Base-by-base conservation (phyloP, 139 green algal species). In the Micractinium conductrix region DNA sequence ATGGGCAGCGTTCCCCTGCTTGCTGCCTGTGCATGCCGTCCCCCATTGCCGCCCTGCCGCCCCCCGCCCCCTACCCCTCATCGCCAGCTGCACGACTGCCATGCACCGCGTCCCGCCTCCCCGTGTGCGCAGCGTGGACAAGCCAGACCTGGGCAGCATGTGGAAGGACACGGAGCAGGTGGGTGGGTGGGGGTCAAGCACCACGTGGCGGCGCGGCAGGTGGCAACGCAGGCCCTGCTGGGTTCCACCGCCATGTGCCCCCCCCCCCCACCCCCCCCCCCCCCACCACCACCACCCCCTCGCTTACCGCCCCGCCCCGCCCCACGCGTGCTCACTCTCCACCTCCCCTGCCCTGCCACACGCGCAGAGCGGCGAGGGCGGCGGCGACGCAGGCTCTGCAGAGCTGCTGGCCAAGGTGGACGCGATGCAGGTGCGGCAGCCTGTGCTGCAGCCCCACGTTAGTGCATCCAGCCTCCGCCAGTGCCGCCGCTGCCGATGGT, bases 111-210 rank as follows among this genome's bases (percentile, higher is more conserved):
- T 28, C 62, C 26, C 24, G 50, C 2, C 37, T 2, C 8, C 35
- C 48, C 44, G 3, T 33, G 21, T 35, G 22, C 44, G 76, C 76
- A 82, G 76, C 58, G 33, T 82, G 53, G 76, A 82, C 55, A 82
- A 82, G 55, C 76, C 76, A 2, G 40, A 82, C 55, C 76, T 82
- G 55, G 38, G 4, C 2, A 42, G 33, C 55, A 82, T 82, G 76
- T 82, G 76, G 76, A 40, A 14, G 19, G n/a, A 1, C 21, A 24
- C 12, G 10, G 65, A 16, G 33, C 65, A 37, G 33, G 65, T 72
- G 17, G 19, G 53, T 62, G 53, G 2, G 53, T 58, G 48, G 10
- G 48, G 10, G 48, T 24, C 10, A 22, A 62, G 7, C 53, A 28
- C 10, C 19, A 19, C 53, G 53, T 62, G 10, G 5, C 19, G 53